Evolutionary conservation across 345 rosid genomes (phyloP), one percentile per base, ranked within the genome.

Genomic region (Heritiera fomes): DNA sequence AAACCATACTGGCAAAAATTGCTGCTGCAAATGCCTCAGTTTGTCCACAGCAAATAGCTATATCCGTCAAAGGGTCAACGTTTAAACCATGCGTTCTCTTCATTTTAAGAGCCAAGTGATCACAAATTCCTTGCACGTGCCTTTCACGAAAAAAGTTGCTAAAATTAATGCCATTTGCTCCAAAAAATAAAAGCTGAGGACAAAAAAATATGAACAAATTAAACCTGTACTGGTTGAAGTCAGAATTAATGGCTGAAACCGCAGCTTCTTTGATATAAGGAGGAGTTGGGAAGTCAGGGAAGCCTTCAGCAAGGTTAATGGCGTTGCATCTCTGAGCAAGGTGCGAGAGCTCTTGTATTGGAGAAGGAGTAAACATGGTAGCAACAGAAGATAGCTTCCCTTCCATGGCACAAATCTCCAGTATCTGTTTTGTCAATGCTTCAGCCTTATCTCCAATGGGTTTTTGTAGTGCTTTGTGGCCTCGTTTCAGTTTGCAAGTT

Each of bases 1-100:
- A 74, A 55, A 64, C 76, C 83, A 38, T 75, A 90, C 93, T 47
- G 6, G 93, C 81, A 63, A 90, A 89, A 7, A 83, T 56, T 3
- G 91, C 83, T 4, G 94, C 88, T 0, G 94, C 94, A 71, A 90
- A 89, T 13, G 94, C 94, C 88, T 89, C 94, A 11, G 91, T 83
- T 83, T 89, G 91, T 71, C 94, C 94, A 64, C 92, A 90, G 74
- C 90, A 87, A 80, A 90, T 83, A 61, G 88, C 89, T 34, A 89
- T 82, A 79, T 90, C 91, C 15, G 86, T 87, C 9, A 56, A 67
- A 11, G 94, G 94, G 52, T 89, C 86, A 40, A 89, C 73, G 41
- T 84, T 80, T 3, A 90, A 81, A 62, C 86, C 87, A 43, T 87
- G 83, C 81, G 73, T 83, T 71, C 62, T 82, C 83, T 83, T 82